Percentiles rank a stretch among this genome's conserved stretches.
Conservation (phyloP, 2,329 filamentous ascomycete genomes). For the Trichoderma brevicompactum region DNA sequence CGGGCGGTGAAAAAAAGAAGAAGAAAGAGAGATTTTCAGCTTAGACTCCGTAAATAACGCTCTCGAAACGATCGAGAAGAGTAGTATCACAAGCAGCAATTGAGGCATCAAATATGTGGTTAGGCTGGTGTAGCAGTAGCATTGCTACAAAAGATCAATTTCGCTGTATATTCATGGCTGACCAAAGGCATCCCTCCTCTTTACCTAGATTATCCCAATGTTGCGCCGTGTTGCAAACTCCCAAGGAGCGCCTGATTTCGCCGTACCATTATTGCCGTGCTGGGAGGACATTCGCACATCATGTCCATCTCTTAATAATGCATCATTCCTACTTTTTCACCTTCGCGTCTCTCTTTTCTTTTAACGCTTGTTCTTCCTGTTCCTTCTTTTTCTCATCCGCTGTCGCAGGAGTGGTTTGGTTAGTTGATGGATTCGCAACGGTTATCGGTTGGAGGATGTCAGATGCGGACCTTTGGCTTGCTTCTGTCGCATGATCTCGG, state of each 20-base stretch:
- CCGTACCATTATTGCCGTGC: conserved; percentile 10
- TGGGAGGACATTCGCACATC: background rate
- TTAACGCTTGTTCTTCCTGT: background rate
- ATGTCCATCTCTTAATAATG: background rate
- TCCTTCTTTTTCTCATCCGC: background rate
- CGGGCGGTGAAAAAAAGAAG: no score
- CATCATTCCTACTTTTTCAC: background rate
- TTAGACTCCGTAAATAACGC: no score
- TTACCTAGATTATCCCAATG: background rate
- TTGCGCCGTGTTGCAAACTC: conserved; percentile 18
- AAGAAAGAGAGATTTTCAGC: no score
- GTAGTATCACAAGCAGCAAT: no score
- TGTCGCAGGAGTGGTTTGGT: background rate
- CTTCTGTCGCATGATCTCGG: conserved; percentile 24
- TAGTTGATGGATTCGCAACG: background rate
- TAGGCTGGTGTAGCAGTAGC: background rate
- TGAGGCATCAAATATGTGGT: background rate
- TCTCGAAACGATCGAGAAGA: no score
- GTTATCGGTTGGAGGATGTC: background rate
- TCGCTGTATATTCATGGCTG: background rate
- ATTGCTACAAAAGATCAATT: conserved; percentile 20
- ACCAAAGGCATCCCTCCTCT: background rate
- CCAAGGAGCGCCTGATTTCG: conserved; percentile 26
- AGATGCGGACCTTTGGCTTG: conserved; percentile 5
- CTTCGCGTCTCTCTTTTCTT: conserved; percentile 1